Evolutionary conservation across 768 basidiomycete species (phyloP).

Genomic region (Suillus bovinus): DNA sequence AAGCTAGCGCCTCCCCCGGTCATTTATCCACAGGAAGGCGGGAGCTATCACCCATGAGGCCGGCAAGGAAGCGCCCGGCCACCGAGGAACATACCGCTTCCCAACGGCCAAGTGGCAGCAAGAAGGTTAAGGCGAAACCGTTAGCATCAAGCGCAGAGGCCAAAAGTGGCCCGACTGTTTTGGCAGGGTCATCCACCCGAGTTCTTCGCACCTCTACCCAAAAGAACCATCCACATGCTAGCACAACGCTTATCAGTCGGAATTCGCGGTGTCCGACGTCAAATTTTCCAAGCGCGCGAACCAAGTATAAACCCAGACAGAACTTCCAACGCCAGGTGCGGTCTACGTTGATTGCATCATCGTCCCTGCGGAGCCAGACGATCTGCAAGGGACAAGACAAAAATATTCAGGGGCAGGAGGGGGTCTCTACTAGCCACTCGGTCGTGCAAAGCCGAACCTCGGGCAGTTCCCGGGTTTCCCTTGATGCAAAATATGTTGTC

Average conservation of each 20-base stretch:
- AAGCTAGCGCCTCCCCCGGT: constrained; percentile 14
- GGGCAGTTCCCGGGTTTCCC: constrained; percentile 10
- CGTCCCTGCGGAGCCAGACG: constrained; percentile 15
- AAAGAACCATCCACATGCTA: constrained; percentile 12
- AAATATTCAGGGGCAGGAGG: constrained; percentile 11
- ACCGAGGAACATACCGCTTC: constrained; percentile 25
- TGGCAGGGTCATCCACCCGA: constrained; percentile 14
- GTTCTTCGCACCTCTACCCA: constrained; percentile 9
- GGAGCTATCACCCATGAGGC: constrained; percentile 40
- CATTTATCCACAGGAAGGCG: constrained; percentile 21
- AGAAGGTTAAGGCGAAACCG: constrained; percentile 31
- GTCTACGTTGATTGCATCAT: constrained; percentile 15
- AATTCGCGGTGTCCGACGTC: constrained; percentile 10
- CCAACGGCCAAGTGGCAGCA: constrained; percentile 24
- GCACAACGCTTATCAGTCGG: constrained; percentile 9
- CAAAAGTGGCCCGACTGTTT: constrained; percentile 20
- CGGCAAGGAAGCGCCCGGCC: constrained; percentile 49
- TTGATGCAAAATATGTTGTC: constrained; percentile 1
- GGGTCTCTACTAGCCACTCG: constrained; percentile 5
- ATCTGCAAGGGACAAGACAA: constrained; percentile 15
- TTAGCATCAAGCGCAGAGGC: constrained; percentile 11
- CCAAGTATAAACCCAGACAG: constrained; percentile 29
- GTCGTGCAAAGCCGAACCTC: constrained; percentile 4
- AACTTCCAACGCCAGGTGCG: constrained; percentile 15
- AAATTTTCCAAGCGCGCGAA: constrained; percentile 28